phyloP scores from a whole-genome alignment of 768 basidiomycete genomes.

The Boletus reticulatus region DNA sequence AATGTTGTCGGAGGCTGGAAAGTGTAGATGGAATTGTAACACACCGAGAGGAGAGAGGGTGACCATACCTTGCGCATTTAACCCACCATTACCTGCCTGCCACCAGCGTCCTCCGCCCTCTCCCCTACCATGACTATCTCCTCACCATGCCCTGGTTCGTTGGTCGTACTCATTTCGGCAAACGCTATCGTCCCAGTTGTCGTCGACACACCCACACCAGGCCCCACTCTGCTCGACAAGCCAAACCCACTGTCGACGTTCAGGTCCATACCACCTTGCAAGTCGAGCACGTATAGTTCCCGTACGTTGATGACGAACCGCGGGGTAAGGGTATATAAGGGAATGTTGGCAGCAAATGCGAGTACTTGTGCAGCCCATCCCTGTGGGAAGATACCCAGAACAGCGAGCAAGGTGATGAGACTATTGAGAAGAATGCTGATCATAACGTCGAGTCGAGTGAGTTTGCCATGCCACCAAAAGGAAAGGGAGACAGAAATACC shows the following conservation, averaged over 20 bases:
- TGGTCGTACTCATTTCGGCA: background rate
- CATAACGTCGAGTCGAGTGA: background rate
- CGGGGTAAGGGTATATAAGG: background rate
- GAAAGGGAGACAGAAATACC: background rate
- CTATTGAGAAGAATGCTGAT: background rate
- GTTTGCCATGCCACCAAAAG: background rate
- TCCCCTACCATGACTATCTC: too few species aligned
- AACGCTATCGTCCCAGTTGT: background rate
- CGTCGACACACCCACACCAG: background rate
- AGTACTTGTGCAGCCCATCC: background rate
- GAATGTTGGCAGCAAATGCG: background rate
- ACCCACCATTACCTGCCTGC: too few species aligned
- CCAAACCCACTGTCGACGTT: background rate
- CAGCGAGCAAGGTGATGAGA: background rate
- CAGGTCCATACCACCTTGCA: background rate
- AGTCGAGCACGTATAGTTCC: background rate
- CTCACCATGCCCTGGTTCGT: too few species aligned
- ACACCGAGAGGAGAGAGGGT: too few species aligned
- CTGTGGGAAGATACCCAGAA: background rate
- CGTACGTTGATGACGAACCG: background rate
- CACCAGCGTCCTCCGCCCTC: too few species aligned
- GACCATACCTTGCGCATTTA: too few species aligned
- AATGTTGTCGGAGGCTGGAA: too few species aligned
- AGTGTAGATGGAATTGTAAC: too few species aligned
- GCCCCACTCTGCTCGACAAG: background rate